Base-by-base conservation (phyloP, 192 early-diverging fungal species). In the Umbelopsis vinacea region DNA sequence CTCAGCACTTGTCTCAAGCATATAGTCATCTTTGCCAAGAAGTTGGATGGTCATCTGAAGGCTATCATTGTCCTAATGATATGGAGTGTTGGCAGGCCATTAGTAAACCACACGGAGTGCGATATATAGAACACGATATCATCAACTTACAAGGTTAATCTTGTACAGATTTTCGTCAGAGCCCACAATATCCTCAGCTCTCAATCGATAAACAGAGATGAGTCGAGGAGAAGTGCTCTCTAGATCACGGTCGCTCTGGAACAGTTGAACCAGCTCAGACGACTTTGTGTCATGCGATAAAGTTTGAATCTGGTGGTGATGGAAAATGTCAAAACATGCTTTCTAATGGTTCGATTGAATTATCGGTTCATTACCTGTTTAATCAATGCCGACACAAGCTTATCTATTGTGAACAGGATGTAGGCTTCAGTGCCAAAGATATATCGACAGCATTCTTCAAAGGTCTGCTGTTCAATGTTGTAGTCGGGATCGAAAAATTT, bases 361-460 rank as follows among this genome's bases (percentile, higher is more conserved):
- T n/a, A n/a, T n/a, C 29, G 37, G 19, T 0, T 24, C 68, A 75
- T 60, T 79, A 91, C 90, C 77, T 92, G 90, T 78, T 96, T 97
- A 17, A 90, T 85, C 63, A 96, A 81, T 14, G 87, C 82, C 70
- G 87, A 85, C 33, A 94, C 84, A 23, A 97, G 83, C 71, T 93
- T 95, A 79, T 98, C 97, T 19, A 98, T 82, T 0, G 95, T 96
- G 74, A 97, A 92, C 35, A 95, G 84, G 46, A 91, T 76, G 74
- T 97, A 97, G 0, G 92, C 97, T 35, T 93, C 87, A 43, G 91
- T 97, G 22, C 92, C 90, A 82, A 93, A 98, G 78, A 99, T 83
- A 52, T 90, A 87, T 1, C 97, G 90, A 52, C 90, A 78, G 29
- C 87, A 85, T 69, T 99, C 96, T 71, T 99, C 97, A 86, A 91